These are phyloP conservation scores for Rhexocercosporidium sp. DNA, from an alignment of 2,329 filamentous ascomycete species.

Conservation along the genomic window DNA sequence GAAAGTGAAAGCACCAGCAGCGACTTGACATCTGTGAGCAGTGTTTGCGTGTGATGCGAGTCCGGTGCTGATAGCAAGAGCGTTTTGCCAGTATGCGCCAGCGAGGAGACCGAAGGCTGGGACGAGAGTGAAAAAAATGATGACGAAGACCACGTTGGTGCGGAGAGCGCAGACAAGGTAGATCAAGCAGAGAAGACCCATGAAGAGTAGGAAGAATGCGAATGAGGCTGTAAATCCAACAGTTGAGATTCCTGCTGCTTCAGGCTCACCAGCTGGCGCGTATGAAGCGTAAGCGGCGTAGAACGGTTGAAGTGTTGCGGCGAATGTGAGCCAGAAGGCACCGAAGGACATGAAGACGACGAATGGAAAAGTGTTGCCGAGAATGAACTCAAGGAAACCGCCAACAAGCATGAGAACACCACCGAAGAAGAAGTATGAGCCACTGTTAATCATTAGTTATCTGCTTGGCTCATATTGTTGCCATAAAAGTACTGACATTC, in stretches of 20 bases:
- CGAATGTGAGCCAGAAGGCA: conserved; percentile 62
- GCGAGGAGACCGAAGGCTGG: conserved; percentile 64
- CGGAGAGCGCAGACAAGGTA: conserved; percentile 69
- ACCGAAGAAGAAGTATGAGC: conserved; percentile 56
- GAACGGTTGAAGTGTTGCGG: conserved; percentile 56
- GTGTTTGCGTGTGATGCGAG: conserved; percentile 11
- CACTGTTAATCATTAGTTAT: conserved; percentile 45
- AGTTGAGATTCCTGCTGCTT: conserved; percentile 32
- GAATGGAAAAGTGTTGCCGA: conserved; percentile 63
- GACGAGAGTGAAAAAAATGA: conserved; percentile 69
- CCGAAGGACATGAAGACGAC: conserved; percentile 61
- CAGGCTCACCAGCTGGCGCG: conserved; percentile 43
- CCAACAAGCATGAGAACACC: conserved; percentile 58
- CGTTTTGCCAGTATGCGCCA: conserved; percentile 60
- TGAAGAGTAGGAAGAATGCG: conserved; percentile 42
- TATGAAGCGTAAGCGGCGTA: conserved; percentile 57
- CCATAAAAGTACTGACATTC: conserved; percentile 48
- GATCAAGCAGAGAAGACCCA: conserved; percentile 35
- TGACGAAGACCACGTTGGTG: conserved; percentile 74
- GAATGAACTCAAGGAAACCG: conserved; percentile 59
- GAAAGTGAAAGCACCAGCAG: conserved; percentile 57
- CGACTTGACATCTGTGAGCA: conserved; percentile 25
- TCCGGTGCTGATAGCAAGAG: conserved; percentile 21
- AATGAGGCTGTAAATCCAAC: conserved; percentile 45
- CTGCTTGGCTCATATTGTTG: no score